Evolutionary conservation across 169 alveolate species (phyloP).

Genomic region (Pseudocohnilembus persalinus): DNA sequence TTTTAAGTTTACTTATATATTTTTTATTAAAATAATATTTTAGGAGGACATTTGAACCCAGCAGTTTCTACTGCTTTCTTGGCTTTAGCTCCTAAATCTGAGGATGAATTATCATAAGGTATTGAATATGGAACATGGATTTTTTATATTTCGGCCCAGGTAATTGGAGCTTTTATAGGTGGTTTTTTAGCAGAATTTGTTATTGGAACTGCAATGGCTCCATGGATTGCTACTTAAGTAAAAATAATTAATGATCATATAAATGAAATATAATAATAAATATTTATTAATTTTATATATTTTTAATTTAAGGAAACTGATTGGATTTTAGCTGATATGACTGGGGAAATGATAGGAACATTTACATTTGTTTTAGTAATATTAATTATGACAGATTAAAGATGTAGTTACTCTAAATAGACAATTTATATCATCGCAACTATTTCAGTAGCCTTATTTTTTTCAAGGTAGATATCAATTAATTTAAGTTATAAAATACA

Average conservation of each 20-base stretch:
- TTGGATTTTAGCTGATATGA: background rate
- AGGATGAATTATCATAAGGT: background rate
- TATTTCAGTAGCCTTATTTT: background rate
- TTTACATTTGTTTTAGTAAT: background rate
- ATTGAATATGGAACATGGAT: constrained; percentile 21
- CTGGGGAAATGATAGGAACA: background rate
- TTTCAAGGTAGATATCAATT: background rate
- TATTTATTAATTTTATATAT: no score
- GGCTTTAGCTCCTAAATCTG: constrained; percentile 8
- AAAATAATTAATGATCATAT: no score
- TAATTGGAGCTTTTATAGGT: constrained; percentile 32
- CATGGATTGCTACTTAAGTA: background rate
- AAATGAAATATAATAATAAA: no score
- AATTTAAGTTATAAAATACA: background rate
- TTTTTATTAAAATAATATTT: no score
- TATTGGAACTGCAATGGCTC: constrained; percentile 22
- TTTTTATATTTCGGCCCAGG: constrained; percentile 16
- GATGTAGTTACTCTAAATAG: background rate
- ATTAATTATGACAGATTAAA: background rate
- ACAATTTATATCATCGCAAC: background rate
- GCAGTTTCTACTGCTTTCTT: constrained; percentile 35
- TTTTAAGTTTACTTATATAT: no score
- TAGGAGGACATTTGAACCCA: constrained; percentile 36
- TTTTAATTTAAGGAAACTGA: background rate
- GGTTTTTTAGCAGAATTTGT: constrained; percentile 26